These are phyloP conservation scores for Terana coerulea DNA, from an alignment of 768 basidiomycete species.

Conservation along the genomic window DNA sequence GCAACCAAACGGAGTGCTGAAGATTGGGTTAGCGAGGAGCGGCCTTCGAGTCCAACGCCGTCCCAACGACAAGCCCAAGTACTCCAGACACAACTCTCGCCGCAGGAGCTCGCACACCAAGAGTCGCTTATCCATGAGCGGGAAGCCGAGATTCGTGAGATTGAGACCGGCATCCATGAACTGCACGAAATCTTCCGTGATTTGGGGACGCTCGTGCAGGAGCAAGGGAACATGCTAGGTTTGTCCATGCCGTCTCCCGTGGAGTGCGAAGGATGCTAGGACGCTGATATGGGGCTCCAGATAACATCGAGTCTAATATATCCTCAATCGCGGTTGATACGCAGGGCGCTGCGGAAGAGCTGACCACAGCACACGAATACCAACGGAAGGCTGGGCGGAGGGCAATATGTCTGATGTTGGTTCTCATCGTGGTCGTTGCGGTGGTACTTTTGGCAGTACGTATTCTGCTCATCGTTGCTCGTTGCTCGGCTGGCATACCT, in stretches of 20 bases:
- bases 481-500: constrained; percentile 23
- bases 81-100: constrained; percentile 72
- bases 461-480: constrained; percentile 27
- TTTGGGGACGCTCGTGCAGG: constrained; percentile 88
- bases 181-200: constrained; percentile 95
- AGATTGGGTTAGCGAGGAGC: constrained; percentile 19
- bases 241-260: constrained; percentile 20
- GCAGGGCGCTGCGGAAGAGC: constrained; percentile 76
- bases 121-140: constrained; percentile 94
- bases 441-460: constrained; percentile 91
- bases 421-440: constrained; percentile 81
- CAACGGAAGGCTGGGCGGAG: constrained; percentile 91
- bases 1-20: not conserved
- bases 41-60: constrained; percentile 36
- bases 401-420: constrained; percentile 85
- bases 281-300: constrained; percentile 35
- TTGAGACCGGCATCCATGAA: constrained; percentile 96
- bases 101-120: constrained; percentile 92
- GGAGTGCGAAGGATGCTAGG: too few species aligned
- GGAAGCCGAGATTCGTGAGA: constrained; percentile 92
- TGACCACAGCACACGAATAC: constrained; percentile 86
- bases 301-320: constrained; percentile 94
- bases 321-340: constrained; percentile 84
- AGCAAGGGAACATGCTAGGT: constrained; percentile 96
- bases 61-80: constrained; percentile 68